phyloP scores from a whole-genome alignment of 2,329 filamentous ascomycete genomes.

The Colletotrichum sp. region DNA sequence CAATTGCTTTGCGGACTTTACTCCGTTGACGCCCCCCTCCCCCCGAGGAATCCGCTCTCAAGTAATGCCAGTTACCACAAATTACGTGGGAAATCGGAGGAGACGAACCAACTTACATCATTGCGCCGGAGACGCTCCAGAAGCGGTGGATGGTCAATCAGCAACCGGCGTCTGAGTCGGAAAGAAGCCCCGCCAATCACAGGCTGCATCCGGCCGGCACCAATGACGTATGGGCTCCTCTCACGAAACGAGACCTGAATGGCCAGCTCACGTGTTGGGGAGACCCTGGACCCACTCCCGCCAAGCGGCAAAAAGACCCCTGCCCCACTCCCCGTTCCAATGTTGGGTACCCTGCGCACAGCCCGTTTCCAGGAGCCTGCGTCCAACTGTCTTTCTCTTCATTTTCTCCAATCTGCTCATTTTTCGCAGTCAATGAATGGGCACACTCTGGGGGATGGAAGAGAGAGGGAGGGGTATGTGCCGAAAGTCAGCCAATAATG shows the following conservation, averaged over 20 bases:
- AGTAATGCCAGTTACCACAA: too few species aligned
- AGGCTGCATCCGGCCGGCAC: background rate
- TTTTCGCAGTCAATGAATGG: too few species aligned
- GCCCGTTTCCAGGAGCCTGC: too few species aligned
- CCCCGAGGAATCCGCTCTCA: too few species aligned
- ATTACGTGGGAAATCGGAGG: background rate
- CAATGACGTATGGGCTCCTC: background rate
- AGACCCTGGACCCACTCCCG: background rate
- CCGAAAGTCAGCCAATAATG: background rate
- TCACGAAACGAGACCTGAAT: background rate
- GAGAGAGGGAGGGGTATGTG: too few species aligned
- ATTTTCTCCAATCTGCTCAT: too few species aligned
- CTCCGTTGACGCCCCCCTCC: background rate
- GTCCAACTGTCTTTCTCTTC: too few species aligned
- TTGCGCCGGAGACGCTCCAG: background rate
- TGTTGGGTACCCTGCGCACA: background rate
- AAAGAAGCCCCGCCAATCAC: background rate
- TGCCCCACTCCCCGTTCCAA: background rate
- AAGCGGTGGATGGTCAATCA: background rate
- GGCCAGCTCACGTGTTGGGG: background rate
- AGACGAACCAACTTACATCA: background rate
- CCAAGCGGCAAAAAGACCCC: background rate
- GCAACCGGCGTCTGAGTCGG: fast-evolving
- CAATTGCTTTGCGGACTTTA: background rate
- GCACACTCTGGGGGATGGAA: too few species aligned